Evolutionary conservation across 306 rosid genomes (phyloP), one percentile per base, ranked within the genome.

Genomic region (Cicer cuneatum): DNA sequence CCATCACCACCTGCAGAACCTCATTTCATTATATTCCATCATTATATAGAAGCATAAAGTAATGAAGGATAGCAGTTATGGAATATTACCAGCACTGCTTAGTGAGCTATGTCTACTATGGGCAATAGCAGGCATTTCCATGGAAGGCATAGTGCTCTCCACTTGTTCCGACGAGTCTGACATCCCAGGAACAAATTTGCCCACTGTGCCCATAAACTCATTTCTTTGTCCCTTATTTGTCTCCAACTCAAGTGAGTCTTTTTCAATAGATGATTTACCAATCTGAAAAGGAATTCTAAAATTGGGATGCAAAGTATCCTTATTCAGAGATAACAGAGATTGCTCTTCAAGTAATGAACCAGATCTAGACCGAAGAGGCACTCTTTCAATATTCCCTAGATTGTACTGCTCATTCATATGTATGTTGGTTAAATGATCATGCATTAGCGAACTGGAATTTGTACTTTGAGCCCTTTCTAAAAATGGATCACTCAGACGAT

Each of bases 31-130:
- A 76, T 39, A 72, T 45, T 75, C 71, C 42, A 65, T 21, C 18
- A 69, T 71, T 74, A 68, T 64, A 66, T 46, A 60, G 5, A 18
- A 65, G 69, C 21, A 66, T 46, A 54, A 65, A 56, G 69, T 42
- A 38, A 69, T 13, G n/a, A 41, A 70, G 11, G 58, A 68, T 29
- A 37, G 39, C 58, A 51, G 35, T 16, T 54, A 73, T 39, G 24
- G 40, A 15, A 43, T 7, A 46, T 69, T 86, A 89, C 93, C 93
- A 48, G 89, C 83, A 81, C 90, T 86, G 74, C 93, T 83, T 73
- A 83, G 49, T 40, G 93, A 89, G 78, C 90, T 89, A 59, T 83
- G 89, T 81, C 90, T 86, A 69, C 90, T 83, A 60, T 89, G 89
- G 65, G 85, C 59, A 67, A 78, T 77, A 71, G 66, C 54, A 56